Conservation (phyloP, 352 stramenopile species). For the Blastocystis sp. region DNA sequence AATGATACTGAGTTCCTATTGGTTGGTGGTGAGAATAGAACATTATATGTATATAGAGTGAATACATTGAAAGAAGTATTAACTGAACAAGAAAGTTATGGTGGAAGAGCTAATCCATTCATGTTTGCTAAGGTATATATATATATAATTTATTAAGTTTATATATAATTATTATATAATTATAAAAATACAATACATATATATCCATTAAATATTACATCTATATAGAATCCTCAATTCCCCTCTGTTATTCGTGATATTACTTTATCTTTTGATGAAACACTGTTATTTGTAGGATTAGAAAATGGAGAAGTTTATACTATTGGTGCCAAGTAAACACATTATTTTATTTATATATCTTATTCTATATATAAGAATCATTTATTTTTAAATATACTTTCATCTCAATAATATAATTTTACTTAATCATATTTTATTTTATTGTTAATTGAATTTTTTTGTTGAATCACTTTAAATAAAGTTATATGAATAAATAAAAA, state of each 20-base stretch:
- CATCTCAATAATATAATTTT: too few species aligned
- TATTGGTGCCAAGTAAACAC: too few species aligned
- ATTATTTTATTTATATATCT: too few species aligned
- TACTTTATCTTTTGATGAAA: conserved; percentile 1
- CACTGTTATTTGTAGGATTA: conserved; percentile 25
- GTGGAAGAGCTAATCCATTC: conserved; percentile 11
- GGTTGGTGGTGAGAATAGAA: conserved; percentile 25
- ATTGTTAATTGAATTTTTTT: too few species aligned
- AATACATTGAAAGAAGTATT: conserved; percentile 9
- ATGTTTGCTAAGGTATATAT: conserved; percentile 11
- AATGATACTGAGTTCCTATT: conserved; percentile 30
- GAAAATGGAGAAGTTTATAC: conserved; percentile 35
- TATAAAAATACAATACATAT: too few species aligned
- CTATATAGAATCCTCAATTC: conserved; percentile 21
- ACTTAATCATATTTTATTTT: too few species aligned
- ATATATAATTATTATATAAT: too few species aligned
- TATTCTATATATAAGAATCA: too few species aligned
- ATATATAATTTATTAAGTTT: background rate
- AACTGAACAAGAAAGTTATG: conserved; percentile 9
- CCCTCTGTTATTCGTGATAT: conserved; percentile 8
- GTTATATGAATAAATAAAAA: too few species aligned
- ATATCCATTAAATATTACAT: too few species aligned
- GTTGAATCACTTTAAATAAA: too few species aligned
- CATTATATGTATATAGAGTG: conserved; percentile 24
- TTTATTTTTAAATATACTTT: too few species aligned